phyloP scores from a whole-genome alignment of 345 rosid species.

The Kernera saxatilis region DNA sequence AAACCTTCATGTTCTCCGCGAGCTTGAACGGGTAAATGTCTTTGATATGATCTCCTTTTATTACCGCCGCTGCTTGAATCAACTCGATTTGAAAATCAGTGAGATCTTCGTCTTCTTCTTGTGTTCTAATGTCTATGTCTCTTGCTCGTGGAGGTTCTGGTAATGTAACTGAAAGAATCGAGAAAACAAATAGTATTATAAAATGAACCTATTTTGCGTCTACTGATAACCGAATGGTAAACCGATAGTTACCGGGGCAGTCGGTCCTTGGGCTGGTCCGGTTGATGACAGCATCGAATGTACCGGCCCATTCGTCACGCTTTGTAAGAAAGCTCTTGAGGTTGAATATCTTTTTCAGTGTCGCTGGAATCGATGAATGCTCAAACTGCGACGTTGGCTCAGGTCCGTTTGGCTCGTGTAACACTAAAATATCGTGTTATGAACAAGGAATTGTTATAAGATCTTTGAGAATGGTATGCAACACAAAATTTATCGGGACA shows the following conservation, averaged over 20 bases:
- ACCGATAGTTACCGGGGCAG: constrained; percentile 54
- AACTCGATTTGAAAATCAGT: constrained; percentile 58
- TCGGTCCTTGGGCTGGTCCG: constrained; percentile 56
- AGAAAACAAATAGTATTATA: neutral
- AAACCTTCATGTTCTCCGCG: constrained; percentile 46
- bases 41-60: constrained; percentile 50
- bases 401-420: constrained; percentile 80
- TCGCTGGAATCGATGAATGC: constrained; percentile 84
- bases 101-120: constrained; percentile 38
- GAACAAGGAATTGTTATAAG: neutral
- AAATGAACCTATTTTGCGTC: neutral
- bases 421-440: constrained; percentile 39
- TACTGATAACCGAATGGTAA: neutral
- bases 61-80: constrained; percentile 53
- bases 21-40: constrained; percentile 43
- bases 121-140: constrained; percentile 22
- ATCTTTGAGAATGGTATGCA: neutral
- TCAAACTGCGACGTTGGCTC: constrained; percentile 67
- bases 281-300: constrained; percentile 56
- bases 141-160: constrained; percentile 43
- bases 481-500: no score
- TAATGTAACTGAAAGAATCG: constrained; percentile 37
- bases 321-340: constrained; percentile 68
- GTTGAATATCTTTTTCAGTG: constrained; percentile 70
- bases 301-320: constrained; percentile 91